Evolutionary conservation across 495 filamentous ascomycete species (phyloP), one percentile per base, ranked within the genome.

Genomic region (Podospora pseudoanserina): DNA sequence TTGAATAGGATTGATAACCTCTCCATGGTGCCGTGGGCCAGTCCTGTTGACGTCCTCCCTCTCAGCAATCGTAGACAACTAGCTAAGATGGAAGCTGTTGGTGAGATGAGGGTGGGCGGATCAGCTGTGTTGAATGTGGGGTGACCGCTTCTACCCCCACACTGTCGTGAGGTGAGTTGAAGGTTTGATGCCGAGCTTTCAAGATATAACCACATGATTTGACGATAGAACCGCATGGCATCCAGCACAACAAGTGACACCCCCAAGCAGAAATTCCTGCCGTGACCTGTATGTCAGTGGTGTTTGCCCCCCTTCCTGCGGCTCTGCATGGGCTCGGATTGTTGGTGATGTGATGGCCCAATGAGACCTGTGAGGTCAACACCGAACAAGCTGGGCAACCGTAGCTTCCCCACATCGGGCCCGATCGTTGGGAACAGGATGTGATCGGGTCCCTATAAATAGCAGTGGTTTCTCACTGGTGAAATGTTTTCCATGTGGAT

Each of bases 361-460:
- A 58, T 58, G 23, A 18, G 30, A 20, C 55, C 6, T 20, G 15
- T 13, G 0, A 58, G 18, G 15, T 58, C 55, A 26, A 58, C 23
- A 58, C 55, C 55, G 3, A 58, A 26, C n/a, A 26, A 19, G 55
- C 55, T 58, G 55, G 55, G 23, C 27, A 19, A n/a, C 34, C 34
- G 34, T 28, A 18, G 4, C 32, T 32, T 63, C 61, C n/a, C 61
- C 61, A 63, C 61, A 63, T 49, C 30, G 32, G 61, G 15, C 61
- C 61, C 27, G 60, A 27, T 28, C 23, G 20, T 13, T 62, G 20
- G 30, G 60, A 62, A 63, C 28, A 39, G 61, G 32, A 63, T 63
- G 61, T 44, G 28, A 44, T 62, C 23, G 15, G 49, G 4, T n/a
- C 61, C 28, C 61, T 63, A 63, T 19, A 44, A 63, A 63, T 63